Percentiles rank a stretch among this genome's conserved stretches.
Evolutionary conservation across 768 basidiomycete genomes (phyloP).

Genomic region (Mycena chlorophos): DNA sequence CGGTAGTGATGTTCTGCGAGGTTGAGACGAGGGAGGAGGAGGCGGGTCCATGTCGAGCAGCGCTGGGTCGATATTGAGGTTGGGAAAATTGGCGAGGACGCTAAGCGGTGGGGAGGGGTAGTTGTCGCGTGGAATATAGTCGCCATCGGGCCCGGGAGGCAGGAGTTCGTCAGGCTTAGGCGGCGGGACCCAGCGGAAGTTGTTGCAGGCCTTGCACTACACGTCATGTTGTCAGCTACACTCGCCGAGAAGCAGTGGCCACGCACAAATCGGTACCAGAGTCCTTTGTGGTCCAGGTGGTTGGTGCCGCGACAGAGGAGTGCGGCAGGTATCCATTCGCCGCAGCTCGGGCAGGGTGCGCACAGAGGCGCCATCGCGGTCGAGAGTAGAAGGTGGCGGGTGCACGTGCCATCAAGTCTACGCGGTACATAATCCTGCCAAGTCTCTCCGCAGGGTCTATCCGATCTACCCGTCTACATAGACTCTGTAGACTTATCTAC

Average conservation of each 20-base stretch:
- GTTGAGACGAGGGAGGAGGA: neutral
- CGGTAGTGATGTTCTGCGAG: too few relatives aligned
- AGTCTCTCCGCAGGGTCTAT: too few relatives aligned
- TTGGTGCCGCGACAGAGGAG: neutral
- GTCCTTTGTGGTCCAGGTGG: neutral
- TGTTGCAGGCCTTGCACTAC: neutral
- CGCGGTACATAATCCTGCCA: too few relatives aligned
- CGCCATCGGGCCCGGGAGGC: neutral
- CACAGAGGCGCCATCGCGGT: neutral
- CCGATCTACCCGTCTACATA: too few relatives aligned
- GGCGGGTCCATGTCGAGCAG: too few relatives aligned
- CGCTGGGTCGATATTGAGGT: too few relatives aligned
- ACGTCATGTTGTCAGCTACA: neutral
- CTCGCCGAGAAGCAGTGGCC: neutral
- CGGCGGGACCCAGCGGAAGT: neutral
- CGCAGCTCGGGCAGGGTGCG: neutral
- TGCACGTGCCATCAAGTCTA: neutral
- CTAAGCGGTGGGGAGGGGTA: neutral
- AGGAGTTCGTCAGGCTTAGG: neutral
- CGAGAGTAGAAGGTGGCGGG: neutral
- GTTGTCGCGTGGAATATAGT: neutral
- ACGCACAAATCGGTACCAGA: neutral
- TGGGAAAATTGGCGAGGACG: neutral
- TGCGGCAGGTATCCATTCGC: neutral
- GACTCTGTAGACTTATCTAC: too few relatives aligned